phyloP scores from a whole-genome alignment of 768 basidiomycete genomes.

The Tricholoma sp. region DNA sequence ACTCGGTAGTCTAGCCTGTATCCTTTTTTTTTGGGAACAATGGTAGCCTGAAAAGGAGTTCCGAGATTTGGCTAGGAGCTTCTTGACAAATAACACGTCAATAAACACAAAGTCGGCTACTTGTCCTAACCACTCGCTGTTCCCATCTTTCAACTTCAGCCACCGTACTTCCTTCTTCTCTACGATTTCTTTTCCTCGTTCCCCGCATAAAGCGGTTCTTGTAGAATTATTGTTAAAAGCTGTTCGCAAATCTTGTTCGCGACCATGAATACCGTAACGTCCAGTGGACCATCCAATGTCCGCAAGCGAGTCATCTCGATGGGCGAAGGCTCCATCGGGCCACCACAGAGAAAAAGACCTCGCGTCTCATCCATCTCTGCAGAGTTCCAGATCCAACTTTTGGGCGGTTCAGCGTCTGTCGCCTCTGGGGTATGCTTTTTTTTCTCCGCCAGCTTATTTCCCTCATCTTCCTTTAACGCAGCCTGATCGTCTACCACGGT shows the following conservation, averaged over 20 bases:
- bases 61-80: neutral
- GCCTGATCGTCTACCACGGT: slow-evolving; percentile 17
- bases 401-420: slow-evolving; percentile 8
- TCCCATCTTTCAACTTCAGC: slow-evolving; percentile 7
- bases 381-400: slow-evolving; percentile 13
- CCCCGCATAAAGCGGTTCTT: neutral
- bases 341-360: slow-evolving; percentile 25
- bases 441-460: neutral
- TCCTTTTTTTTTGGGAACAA: too few relatives aligned
- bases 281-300: slow-evolving; percentile 12
- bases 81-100: slow-evolving; percentile 32
- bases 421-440: slow-evolving; percentile 11
- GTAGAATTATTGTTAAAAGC: neutral
- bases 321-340: slow-evolving; percentile 20
- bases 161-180: slow-evolving; percentile 10
- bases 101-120: slow-evolving; percentile 17
- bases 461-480: slow-evolving; percentile 2
- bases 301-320: slow-evolving; percentile 32
- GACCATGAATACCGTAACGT: slow-evolving; percentile 11
- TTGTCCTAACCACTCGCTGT: neutral
- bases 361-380: slow-evolving; percentile 21
- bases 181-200: neutral
- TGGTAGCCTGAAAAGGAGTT: neutral
- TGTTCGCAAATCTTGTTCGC: neutral
- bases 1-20: too few relatives aligned